These are phyloP conservation scores for Erodium trifolium DNA, from an alignment of 441 rosid species.

Conservation along the genomic window DNA sequence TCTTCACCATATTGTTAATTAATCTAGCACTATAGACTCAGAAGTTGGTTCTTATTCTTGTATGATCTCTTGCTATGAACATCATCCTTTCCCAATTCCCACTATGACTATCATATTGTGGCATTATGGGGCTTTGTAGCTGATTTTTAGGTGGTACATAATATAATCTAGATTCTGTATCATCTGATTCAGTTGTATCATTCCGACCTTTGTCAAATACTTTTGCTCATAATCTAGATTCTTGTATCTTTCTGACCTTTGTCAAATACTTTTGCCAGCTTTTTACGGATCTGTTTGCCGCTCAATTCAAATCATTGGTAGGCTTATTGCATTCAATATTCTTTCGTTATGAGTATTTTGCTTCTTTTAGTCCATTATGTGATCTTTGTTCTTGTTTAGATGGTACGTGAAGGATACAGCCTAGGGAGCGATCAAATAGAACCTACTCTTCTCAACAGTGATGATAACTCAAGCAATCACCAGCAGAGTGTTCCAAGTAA, in stretches of 20 bases:
- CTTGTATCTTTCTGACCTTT: neutral
- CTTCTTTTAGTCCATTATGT: neutral
- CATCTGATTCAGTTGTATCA: conserved; percentile 8
- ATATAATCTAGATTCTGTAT: neutral
- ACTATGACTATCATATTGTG: neutral
- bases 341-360: neutral
- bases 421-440: conserved; percentile 7
- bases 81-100: neutral
- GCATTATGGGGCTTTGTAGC: neutral
- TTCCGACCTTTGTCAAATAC: conserved; percentile 15
- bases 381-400: conserved; percentile 14
- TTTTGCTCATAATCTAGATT: conserved; percentile 4
- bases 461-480: conserved; percentile 10
- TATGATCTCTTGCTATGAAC: neutral
- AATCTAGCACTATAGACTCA: neutral
- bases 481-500: neutral
- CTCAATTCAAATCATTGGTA: conserved; percentile 24
- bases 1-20: neutral
- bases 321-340: conserved; percentile 6
- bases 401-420: conserved; percentile 18
- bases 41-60: conserved; percentile 3
- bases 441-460: neutral
- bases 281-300: conserved; percentile 12
- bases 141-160: conserved; percentile 1
- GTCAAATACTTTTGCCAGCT: conserved; percentile 17